Evolutionary conservation across 208 protist species (phyloP).

Genomic region (Acanthamoeba healyi): DNA sequence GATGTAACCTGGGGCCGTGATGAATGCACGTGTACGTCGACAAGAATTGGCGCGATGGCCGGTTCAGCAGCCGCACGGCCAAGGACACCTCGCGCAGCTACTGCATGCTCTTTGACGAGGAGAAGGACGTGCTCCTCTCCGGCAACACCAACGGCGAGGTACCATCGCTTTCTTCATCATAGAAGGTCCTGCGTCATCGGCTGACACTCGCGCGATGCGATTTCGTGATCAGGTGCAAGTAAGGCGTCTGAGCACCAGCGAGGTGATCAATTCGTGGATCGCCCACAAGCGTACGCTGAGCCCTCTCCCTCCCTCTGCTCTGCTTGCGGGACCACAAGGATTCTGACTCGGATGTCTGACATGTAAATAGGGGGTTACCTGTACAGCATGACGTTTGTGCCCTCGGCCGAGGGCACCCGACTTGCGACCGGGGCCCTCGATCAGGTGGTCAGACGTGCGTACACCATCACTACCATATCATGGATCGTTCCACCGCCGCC

Average conservation of each 20-base stretch:
- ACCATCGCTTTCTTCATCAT: background rate
- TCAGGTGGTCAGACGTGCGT: slow-evolving; percentile 5
- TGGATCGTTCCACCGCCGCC: background rate
- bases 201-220: background rate
- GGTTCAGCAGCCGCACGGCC: background rate
- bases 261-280: background rate
- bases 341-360: background rate
- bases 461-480: too few species aligned
- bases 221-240: background rate
- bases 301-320: background rate
- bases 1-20: background rate
- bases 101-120: slow-evolving; percentile 22
- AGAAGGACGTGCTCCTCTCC: slow-evolving; percentile 1
- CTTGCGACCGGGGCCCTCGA: slow-evolving; percentile 21
- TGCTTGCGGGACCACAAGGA: background rate
- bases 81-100: background rate
- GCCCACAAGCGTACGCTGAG: background rate
- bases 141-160: slow-evolving; percentile 42
- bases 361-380: background rate
- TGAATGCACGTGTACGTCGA: background rate
- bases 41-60: slow-evolving; percentile 2
- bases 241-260: background rate
- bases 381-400: slow-evolving; percentile 44
- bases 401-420: background rate
- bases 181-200: background rate